Evolutionary conservation across 176 grass and related monocot species (phyloP), one percentile per base, ranked within the genome.

Genomic region (Musa beccarii): DNA sequence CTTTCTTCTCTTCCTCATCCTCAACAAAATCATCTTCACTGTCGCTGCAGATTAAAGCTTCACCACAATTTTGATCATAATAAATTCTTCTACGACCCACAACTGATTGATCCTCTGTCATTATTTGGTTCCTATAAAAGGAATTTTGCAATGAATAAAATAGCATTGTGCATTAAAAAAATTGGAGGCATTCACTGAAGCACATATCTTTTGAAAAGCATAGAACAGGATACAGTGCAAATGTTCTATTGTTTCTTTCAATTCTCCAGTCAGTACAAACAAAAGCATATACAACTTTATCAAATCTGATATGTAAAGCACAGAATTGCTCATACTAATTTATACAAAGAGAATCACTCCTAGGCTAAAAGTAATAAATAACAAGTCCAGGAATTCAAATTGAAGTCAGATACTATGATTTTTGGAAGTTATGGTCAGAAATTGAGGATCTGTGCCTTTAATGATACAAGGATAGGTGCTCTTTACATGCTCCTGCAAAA

Each of bases 21-120:
- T 91, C 93, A 78, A 90, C 78, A 52, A 76, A 78, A 78, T 97
- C 93, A 79, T 91, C 93, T 79, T 98, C 94, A 80, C 86, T 89
- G 25, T 98, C 94, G 20, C 94, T 99, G 62, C 81, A 91, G 73
- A 94, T 89, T 85, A 99, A 85, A 69, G 88, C 95, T 87, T 91
- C 88, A 25, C 90, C 95, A 79, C 86, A 89, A 79, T 78, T 84
- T 82, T 83, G 29, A 83, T 94, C 90, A 83, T 93, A 89, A 74
- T 92, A 94, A 86, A 98, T 98, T 74, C 89, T 91, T 76, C 80
- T 82, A 23, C 90, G 84, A 82, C 88, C 88, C 81, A 98, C 82
- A 83, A 93, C 94, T 66, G 90, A 99, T 84, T 99, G 95, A 53
- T 99, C 95, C 59, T 94, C 90, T 21, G 85, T 78, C 95, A 91